Evolutionary conservation across 129 eudicot genomes (phyloP).

Genomic region (Lactuca sativa): DNA sequence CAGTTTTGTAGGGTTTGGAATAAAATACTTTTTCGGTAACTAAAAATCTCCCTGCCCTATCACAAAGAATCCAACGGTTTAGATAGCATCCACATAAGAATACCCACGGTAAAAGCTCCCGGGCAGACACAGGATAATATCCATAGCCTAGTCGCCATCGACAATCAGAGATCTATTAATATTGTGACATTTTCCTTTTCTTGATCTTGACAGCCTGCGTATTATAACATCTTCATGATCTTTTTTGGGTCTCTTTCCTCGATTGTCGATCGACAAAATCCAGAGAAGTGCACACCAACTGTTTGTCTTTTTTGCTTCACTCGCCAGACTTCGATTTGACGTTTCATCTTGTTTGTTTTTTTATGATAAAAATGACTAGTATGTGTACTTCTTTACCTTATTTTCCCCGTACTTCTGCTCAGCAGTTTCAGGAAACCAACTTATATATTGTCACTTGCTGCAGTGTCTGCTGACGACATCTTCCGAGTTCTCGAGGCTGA

Average conservation of each 20-base stretch:
- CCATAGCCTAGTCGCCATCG: slow-evolving; percentile 24
- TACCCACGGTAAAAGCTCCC: slow-evolving; percentile 14
- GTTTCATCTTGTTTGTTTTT: slow-evolving; percentile 21
- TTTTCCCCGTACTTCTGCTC: slow-evolving; percentile 27
- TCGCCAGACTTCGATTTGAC: neutral
- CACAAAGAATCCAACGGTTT: slow-evolving; percentile 6
- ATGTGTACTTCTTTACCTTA: slow-evolving; percentile 23
- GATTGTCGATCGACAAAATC: neutral
- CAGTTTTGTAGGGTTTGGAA: no score
- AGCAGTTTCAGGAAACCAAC: slow-evolving; percentile 30
- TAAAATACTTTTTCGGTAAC: no score
- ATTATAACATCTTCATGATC: slow-evolving; percentile 22
- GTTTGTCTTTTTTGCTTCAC: neutral
- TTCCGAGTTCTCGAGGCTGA: slow-evolving; percentile 56
- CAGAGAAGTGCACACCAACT: slow-evolving; percentile 10
- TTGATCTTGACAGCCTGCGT: slow-evolving; percentile 24
- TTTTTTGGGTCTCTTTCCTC: slow-evolving; percentile 24
- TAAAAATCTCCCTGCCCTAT: neutral
- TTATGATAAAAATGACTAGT: slow-evolving; percentile 23
- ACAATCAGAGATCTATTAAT: slow-evolving; percentile 13
- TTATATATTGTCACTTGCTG: slow-evolving; percentile 8
- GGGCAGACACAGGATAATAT: slow-evolving; percentile 10
- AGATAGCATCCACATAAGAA: neutral
- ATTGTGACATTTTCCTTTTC: slow-evolving; percentile 3
- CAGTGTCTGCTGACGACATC: slow-evolving; percentile 45